Evolutionary conservation across 306 rosid species (phyloP), one percentile per base, ranked within the genome.

Genomic region (Mimosa bimucronata): DNA sequence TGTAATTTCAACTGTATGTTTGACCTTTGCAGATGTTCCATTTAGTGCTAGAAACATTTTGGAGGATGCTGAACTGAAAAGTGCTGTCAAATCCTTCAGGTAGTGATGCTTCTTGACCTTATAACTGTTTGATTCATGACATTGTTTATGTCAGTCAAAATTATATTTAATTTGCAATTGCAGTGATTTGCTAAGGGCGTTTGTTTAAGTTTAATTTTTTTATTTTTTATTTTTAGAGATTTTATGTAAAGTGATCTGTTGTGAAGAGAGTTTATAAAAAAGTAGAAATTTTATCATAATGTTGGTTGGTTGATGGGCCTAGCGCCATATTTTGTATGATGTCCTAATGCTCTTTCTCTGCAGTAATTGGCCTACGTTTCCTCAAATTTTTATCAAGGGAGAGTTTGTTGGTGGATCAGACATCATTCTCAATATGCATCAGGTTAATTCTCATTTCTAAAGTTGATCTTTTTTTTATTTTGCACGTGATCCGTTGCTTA

Each of bases 321-420:
- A 75, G 72, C 4, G 14, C 29, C 50, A 19, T 28, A 6, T 19
- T 61, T 42, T 62, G 40, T 7, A 18, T 65, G 52, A 48, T 50
- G n/a, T 37, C 71, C 11, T 12, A 34, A 41, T 37, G 66, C 65
- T 48, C 31, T 38, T 65, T 26, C 26, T 40, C 2, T 69, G 90
- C 84, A 91, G 91, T 85, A 41, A 74, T 40, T 87, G 91, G 93
- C 96, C 93, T 29, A 91, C 92, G 26, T 91, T 91, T 82, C 95
- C 95, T 0, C 95, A 91, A 76, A 84, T 91, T 66, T 91, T 91
- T 87, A 83, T 91, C 55, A 89, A 89, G 80, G 95, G 92, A 66
- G 92, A 91, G 86, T 91, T 91, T 50, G 61, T 91, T 75, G 96
- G 96, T 41, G 96, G 93, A 41, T 89, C 96, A 2, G 96, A 91